Evolutionary conservation across 2,329 filamentous ascomycete genomes (phyloP), one percentile per base, ranked within the genome.

Genomic region (Colletotrichum zoysiae): DNA sequence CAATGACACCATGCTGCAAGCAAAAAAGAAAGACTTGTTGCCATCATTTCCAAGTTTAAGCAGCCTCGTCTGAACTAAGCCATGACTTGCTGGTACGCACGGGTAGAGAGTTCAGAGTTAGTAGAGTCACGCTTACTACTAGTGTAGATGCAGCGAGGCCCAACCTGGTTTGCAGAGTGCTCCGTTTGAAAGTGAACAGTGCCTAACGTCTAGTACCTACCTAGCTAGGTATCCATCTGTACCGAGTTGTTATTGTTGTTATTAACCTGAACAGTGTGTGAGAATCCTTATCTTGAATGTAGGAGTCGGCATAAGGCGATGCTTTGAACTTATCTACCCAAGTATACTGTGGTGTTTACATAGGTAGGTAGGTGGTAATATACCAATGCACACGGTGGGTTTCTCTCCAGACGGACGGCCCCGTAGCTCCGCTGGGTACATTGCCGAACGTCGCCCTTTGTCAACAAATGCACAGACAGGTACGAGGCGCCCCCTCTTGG

Each of bases 211-310:
- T 4, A 8, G 44, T 23, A 26, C n/a, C 23, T 16, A 51, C 1
- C 26, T 26, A 26, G 30, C 26, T 26, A 26, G 30, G 4, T 26
- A 23, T 38, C 8, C 9, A 18, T 30, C 30, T 3, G 30, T 3
- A 30, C 30, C 30, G 3, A 30, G 30, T 30, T 30, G 30, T 30
- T 30, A 26, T 26, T 38, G 9, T 33, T 14, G 9, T 6, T 8
- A 23, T 20, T 20, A 9, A 20, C 20, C 53, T 56, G 33, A 5
- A 18, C 20, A 23, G 33, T 16, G 20, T 56, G 11, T 26, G 26
- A 6, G 3, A 33, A 14, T 53, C 23, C 60, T 62, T 62, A 51
- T 51, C 60, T 62, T 51, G 16, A 35, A 48, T 6, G 33, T 48
- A 26, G 14, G 23, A 48, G 44, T n/a, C 58, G 18, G 58, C 58